phyloP scores from a whole-genome alignment of 2,329 filamentous ascomycete genomes.

The Myriosclerotinia scirpicola region DNA sequence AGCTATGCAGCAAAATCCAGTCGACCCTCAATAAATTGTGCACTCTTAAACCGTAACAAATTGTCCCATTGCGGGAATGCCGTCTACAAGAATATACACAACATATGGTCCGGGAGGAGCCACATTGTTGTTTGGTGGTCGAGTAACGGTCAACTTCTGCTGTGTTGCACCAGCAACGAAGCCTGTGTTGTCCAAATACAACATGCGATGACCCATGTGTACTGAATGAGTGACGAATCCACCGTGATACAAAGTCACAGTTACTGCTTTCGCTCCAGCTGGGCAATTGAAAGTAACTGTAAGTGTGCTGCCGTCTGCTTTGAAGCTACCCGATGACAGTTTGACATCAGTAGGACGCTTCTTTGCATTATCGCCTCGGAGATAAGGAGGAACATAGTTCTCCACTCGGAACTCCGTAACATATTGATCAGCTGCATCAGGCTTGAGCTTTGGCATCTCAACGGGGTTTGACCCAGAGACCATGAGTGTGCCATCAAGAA shows the following conservation, averaged over 20 bases:
- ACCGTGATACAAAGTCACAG: conserved; percentile 56
- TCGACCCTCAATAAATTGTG: background rate
- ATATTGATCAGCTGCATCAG: conserved; percentile 49
- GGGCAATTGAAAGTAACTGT: conserved; percentile 49
- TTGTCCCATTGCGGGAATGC: conserved; percentile 38
- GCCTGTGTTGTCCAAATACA: conserved; percentile 51
- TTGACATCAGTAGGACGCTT: conserved; percentile 50
- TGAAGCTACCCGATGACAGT: conserved; percentile 48
- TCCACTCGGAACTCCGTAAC: conserved; percentile 62
- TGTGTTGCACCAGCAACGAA: conserved; percentile 45
- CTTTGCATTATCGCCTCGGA: conserved; percentile 51
- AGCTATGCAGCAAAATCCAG: conserved; percentile 2
- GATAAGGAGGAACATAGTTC: conserved; percentile 60
- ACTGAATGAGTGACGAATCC: conserved; percentile 61
- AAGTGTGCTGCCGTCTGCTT: conserved; percentile 47
- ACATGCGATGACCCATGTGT: conserved; percentile 61
- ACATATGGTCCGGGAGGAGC: conserved; percentile 61
- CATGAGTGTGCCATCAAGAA: conserved; percentile 60
- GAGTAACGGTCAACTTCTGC: conserved; percentile 52
- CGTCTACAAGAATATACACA: conserved; percentile 52
- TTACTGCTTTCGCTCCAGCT: conserved; percentile 45
- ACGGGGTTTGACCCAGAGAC: conserved; percentile 61
- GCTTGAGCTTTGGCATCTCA: conserved; percentile 53
- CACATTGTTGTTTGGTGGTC: conserved; percentile 55
- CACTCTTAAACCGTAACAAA: conserved; percentile 33